phyloP scores from a whole-genome alignment of 495 filamentous ascomycete species.

The Tetracladium marchalianum region DNA sequence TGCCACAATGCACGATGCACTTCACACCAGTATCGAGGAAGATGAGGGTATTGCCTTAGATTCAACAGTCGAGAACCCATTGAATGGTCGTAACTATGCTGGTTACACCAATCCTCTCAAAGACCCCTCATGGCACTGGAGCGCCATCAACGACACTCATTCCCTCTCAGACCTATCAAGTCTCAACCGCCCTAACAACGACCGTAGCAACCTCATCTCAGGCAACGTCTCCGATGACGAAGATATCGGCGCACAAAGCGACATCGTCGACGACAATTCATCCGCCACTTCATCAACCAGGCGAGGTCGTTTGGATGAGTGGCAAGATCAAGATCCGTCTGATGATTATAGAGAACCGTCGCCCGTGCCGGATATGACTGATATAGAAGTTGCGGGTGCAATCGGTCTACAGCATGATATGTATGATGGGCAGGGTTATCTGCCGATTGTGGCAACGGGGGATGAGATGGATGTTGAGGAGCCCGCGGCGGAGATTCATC shows the following conservation, averaged over 20 bases:
- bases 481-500: constrained; percentile 16
- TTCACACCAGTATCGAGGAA: constrained; percentile 20
- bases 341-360: constrained; percentile 7
- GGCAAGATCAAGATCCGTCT: constrained; percentile 4
- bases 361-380: constrained; percentile 17
- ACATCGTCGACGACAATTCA: constrained; percentile 16
- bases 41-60: constrained; percentile 21
- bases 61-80: constrained; percentile 1
- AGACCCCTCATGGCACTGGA: neutral
- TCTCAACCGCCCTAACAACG: constrained; percentile 17
- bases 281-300: constrained; percentile 6
- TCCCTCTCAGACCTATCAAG: constrained; percentile 28
- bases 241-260: constrained; percentile 7
- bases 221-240: constrained; percentile 13
- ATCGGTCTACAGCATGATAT: constrained; percentile 11
- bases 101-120: neutral
- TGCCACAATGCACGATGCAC: constrained; percentile 13
- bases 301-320: constrained; percentile 10
- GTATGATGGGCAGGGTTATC: neutral
- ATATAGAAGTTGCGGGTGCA: constrained; percentile 4
- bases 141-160: neutral
- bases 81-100: neutral
- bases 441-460: constrained; percentile 1
- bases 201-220: constrained; percentile 5
- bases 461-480: constrained; percentile 13